Evolutionary conservation across 2,329 filamentous ascomycete genomes (phyloP).

Genomic region (Rutstroemia sp.): DNA sequence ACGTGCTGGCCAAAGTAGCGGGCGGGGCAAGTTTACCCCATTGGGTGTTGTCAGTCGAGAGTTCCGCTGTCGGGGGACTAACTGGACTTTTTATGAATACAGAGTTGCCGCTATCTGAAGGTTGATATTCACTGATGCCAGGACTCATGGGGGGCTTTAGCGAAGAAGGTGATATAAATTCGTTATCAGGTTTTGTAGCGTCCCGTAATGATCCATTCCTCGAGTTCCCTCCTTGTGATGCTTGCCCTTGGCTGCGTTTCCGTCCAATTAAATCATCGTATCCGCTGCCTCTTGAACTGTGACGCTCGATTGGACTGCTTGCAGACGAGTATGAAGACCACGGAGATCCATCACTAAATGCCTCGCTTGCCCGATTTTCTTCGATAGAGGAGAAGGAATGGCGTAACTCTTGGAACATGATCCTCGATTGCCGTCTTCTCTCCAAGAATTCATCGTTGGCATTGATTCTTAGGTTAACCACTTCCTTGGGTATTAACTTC

Average conservation of each 20-base stretch:
- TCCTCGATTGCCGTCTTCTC: conserved; percentile 19
- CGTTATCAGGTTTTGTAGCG: not conserved
- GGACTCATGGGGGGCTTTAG: conserved; percentile 4
- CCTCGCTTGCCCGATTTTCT: conserved; percentile 13
- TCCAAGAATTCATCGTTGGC: conserved; percentile 26
- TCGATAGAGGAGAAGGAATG: conserved; percentile 20
- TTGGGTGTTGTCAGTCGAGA: not conserved
- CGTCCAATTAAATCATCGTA: conserved; percentile 21
- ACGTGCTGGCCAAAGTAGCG: conserved; percentile 14
- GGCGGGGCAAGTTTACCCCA: conserved; percentile 4
- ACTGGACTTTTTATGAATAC: conserved; percentile 7
- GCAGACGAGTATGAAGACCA: conserved; percentile 7
- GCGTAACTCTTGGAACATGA: conserved; percentile 22
- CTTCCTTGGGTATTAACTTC: conserved; percentile 21
- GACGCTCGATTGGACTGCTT: conserved; percentile 18
- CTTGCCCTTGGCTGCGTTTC: conserved; percentile 21
- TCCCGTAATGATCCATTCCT: conserved; percentile 8
- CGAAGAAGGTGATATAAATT: not conserved
- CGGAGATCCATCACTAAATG: conserved; percentile 11
- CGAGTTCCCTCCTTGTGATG: conserved; percentile 10
- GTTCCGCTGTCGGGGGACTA: conserved; percentile 3
- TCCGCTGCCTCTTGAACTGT: conserved; percentile 19
- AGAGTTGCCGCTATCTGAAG: conserved; percentile 1
- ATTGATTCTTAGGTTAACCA: conserved; percentile 17
- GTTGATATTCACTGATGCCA: conserved; percentile 7